phyloP scores from a whole-genome alignment of 768 basidiomycete genomes.

The Lentinula aciculospora region DNA sequence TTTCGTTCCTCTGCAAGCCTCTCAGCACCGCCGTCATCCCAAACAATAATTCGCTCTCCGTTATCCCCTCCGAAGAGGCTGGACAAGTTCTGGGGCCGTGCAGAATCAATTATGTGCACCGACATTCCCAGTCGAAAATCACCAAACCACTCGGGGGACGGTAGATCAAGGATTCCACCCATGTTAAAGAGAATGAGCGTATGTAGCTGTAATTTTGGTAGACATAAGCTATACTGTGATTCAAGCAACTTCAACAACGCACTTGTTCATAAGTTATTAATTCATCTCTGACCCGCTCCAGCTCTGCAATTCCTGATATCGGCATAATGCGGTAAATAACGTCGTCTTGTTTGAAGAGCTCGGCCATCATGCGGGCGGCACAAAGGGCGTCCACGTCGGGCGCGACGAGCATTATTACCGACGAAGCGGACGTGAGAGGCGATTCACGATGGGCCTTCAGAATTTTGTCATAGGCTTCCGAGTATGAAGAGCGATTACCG shows the following conservation, averaged over 20 bases:
- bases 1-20: conserved; percentile 64
- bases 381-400: conserved; percentile 92
- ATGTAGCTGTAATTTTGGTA: conserved; percentile 50
- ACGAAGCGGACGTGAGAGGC: conserved; percentile 73
- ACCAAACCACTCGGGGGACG: conserved; percentile 71
- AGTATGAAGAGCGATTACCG: conserved; percentile 49
- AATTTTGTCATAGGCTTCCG: conserved; percentile 67
- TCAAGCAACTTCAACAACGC: conserved; percentile 12
- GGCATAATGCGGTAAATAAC: conserved; percentile 88
- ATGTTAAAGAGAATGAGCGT: conserved; percentile 91
- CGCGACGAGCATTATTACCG: conserved; percentile 80
- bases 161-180: conserved; percentile 82
- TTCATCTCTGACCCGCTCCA: conserved; percentile 62
- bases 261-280: conserved; percentile 67
- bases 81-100: conserved; percentile 82
- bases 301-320: conserved; percentile 76
- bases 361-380: conserved; percentile 84
- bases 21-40: conserved; percentile 87
- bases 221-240: background rate
- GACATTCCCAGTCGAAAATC: conserved; percentile 56
- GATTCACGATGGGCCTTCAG: conserved; percentile 68
- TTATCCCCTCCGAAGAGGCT: conserved; percentile 75
- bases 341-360: conserved; percentile 89
- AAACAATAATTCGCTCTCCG: conserved; percentile 74
- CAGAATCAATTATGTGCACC: conserved; percentile 93